Base-by-base conservation (phyloP, 2,329 filamentous ascomycete genomes). In the Alternaria atra region DNA sequence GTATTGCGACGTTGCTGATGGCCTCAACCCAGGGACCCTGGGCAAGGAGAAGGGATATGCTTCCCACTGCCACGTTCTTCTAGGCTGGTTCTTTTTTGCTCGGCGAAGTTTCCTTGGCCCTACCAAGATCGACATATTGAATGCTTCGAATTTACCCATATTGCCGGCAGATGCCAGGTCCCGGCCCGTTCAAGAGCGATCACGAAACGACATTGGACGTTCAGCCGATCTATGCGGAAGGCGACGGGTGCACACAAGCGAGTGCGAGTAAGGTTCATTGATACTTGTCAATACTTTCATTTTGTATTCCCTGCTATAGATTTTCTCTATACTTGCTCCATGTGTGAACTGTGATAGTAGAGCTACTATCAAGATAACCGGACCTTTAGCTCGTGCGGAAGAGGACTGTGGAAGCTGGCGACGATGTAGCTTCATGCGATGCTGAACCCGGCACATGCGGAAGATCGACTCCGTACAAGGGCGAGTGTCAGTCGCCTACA, bases 71-170 rank as follows among this genome's bases (percentile, higher is more conserved):
- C 54, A 61, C 51, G 46, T 55, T 64, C 34, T 58, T 40, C 15
- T 35, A 34, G 37, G 15, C 52, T 20, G 13, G 35, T 52, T 43
- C 48, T 48, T 50, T 32, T 42, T 34, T 46, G 35, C 37, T 42
- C 37, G 37, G 37, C 48, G 29, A 57, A 29, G 20, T 39, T 12
- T 34, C 39, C 47, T 20, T 23, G 42, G 27, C 47, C 35, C 17
- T 58, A 32, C 53, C 53, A 55, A 43, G 60, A 60, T 65, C 55
- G 55, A 52, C 53, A 55, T 63, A 52, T 44, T 25, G 37, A 27
- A 52, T 39, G 37, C 39, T 34, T 39, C 30, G 42, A 32, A 63
- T 60, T 63, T 60, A 65, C 17, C 63, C 63, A 60, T 51, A 60
- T 55, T 60, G 54, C 53, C 53, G 58, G 58, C 30, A 56, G n/a